phyloP scores from a whole-genome alignment of 73 alveolate genomes.

The Tetrahymena borealis region DNA sequence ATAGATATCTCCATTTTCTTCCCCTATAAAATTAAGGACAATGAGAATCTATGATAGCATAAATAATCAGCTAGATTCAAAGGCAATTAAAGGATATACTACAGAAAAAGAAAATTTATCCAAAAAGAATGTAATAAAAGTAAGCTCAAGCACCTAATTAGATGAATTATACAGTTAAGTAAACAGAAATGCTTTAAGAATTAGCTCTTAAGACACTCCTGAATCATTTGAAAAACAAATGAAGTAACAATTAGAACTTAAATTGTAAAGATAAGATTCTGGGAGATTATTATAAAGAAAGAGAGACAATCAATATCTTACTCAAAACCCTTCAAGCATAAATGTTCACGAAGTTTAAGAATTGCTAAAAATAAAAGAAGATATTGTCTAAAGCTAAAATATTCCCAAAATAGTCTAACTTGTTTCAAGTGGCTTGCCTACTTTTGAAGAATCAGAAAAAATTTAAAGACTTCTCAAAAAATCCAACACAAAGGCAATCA shows the following conservation, averaged over 20 bases:
- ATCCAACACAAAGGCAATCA: background rate
- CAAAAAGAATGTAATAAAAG: background rate
- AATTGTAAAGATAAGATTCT: background rate
- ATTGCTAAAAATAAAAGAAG: background rate
- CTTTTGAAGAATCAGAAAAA: background rate
- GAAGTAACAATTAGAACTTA: background rate
- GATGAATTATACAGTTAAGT: background rate
- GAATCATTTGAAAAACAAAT: background rate
- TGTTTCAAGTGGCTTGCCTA: background rate
- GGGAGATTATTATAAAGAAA: background rate
- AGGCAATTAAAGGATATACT: background rate
- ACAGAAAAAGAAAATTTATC: background rate
- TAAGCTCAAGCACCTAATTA: background rate
- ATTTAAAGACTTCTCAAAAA: background rate
- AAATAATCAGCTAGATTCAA: no score
- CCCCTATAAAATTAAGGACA: background rate
- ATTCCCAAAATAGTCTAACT: background rate
- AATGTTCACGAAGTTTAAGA: background rate
- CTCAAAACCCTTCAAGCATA: background rate
- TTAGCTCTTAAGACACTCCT: background rate
- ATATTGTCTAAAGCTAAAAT: background rate
- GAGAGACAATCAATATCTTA: background rate
- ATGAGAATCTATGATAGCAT: background rate
- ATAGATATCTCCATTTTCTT: background rate
- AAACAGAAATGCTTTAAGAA: background rate